A percentile compares a stretch with the other conserved stretches of the same genome.
Evolutionary conservation across 176 grass and related monocot genomes (phyloP).

Genomic region (Tillandsia fasciculata): DNA sequence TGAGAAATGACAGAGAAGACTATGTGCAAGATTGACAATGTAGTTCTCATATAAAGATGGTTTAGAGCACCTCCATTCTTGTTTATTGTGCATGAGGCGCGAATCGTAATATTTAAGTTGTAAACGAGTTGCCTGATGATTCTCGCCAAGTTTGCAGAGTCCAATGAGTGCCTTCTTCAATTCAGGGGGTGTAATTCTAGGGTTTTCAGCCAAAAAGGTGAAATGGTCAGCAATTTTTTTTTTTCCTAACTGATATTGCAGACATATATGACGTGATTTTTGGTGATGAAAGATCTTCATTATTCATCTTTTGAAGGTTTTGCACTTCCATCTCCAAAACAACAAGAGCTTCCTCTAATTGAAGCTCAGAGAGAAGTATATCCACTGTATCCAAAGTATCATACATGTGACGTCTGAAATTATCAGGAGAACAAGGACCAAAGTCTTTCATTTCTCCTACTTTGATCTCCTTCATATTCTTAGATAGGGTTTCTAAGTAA

Average conservation of each 20-base stretch:
- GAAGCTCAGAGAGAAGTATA: slow-evolving; percentile 32
- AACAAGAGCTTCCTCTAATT: slow-evolving; percentile 30
- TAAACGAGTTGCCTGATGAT: slow-evolving; percentile 15
- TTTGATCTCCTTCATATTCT: background rate
- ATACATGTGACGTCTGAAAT: background rate
- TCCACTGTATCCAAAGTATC: slow-evolving; percentile 19
- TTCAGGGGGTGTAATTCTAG: slow-evolving; percentile 29
- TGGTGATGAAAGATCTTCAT: background rate
- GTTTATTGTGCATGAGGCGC: background rate
- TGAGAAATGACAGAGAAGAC: slow-evolving; percentile 32
- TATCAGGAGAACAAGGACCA: background rate
- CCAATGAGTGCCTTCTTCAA: slow-evolving; percentile 27
- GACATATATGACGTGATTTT: slow-evolving; percentile 2
- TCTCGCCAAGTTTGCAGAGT: slow-evolving; percentile 39
- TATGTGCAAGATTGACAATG: slow-evolving; percentile 28
- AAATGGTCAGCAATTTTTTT: slow-evolving; percentile 22
- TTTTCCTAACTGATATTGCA: slow-evolving; percentile 15
- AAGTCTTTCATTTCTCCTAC: background rate
- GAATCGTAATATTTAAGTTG: slow-evolving; percentile 22
- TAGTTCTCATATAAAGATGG: slow-evolving; percentile 2
- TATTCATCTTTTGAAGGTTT: background rate
- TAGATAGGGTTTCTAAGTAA: slow-evolving; percentile 10
- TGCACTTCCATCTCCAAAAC: slow-evolving; percentile 16
- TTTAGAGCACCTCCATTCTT: slow-evolving; percentile 14
- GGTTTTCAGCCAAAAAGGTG: slow-evolving; percentile 17